phyloP scores from a whole-genome alignment of 192 early-diverging fungal species.

The Gigaspora rosea region DNA sequence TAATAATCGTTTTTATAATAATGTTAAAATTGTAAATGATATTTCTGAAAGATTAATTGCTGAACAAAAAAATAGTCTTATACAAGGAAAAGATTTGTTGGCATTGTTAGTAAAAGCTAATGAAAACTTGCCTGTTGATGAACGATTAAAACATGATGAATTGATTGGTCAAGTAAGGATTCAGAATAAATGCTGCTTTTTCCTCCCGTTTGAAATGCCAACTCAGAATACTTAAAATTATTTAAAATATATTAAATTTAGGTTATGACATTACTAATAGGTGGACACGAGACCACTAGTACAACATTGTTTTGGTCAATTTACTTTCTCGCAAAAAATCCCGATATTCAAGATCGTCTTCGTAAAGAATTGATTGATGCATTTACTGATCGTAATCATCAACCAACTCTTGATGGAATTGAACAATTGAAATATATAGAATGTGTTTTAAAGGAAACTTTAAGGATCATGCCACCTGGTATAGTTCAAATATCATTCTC shows the following conservation, averaged over 20 bases:
- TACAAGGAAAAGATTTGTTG: slow-evolving; percentile 47
- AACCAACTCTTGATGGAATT: slow-evolving; percentile 48
- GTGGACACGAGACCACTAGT: slow-evolving; percentile 62
- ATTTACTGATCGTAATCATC: slow-evolving; percentile 32
- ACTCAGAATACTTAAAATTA: neutral
- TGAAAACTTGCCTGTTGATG: slow-evolving; percentile 40
- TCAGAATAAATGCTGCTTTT: neutral
- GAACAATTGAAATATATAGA: slow-evolving; percentile 52
- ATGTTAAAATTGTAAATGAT: slow-evolving; percentile 36
- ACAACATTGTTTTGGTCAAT: slow-evolving; percentile 52
- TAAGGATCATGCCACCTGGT: slow-evolving; percentile 52
- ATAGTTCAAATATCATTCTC: neutral
- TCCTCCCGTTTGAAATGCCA: too few relatives aligned
- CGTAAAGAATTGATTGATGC: slow-evolving; percentile 50
- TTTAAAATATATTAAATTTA: neutral
- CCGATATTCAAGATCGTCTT: slow-evolving; percentile 43
- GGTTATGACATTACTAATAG: slow-evolving; percentile 29
- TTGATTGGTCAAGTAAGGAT: slow-evolving; percentile 42
- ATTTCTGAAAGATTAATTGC: slow-evolving; percentile 43
- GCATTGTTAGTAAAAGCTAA: slow-evolving; percentile 46
- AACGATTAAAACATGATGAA: slow-evolving; percentile 43
- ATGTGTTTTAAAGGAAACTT: slow-evolving; percentile 53
- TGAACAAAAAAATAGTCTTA: slow-evolving; percentile 35
- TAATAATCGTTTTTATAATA: neutral
- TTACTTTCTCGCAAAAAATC: slow-evolving; percentile 50